These are phyloP conservation scores for Dioscorea cayenensis DNA, from an alignment of 116 monocot species.

Conservation along the genomic window DNA sequence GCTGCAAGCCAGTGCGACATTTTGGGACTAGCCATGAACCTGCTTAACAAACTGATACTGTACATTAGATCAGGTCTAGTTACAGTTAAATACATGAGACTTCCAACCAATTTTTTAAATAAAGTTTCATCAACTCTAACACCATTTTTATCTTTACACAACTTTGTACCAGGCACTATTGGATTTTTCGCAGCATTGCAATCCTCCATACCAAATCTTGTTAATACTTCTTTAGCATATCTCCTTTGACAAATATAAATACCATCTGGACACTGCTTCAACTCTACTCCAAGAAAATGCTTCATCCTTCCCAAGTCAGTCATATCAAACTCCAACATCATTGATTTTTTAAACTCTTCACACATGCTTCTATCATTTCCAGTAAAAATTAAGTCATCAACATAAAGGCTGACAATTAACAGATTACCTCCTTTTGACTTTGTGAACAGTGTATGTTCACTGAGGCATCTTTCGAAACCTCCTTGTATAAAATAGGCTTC, in stretches of 20 bases:
- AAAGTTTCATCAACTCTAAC: neutral
- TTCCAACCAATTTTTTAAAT: conserved; percentile 6
- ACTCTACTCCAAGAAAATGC: conserved; percentile 8
- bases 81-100: conserved; percentile 5
- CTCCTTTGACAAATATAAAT: conserved; percentile 7
- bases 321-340: conserved; percentile 14
- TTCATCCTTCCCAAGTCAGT: neutral
- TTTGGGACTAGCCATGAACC: conserved; percentile 5
- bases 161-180: neutral
- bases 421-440: neutral
- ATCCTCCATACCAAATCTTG: conserved; percentile 7
- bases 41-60: conserved; percentile 3
- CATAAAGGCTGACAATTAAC: conserved; percentile 2
- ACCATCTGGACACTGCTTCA: neutral
- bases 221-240: conserved; percentile 3
- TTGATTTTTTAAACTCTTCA: conserved; percentile 3
- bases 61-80: conserved; percentile 3
- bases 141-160: conserved; percentile 1
- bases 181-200: neutral
- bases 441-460: conserved; percentile 2
- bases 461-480: conserved; percentile 3
- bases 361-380: neutral
- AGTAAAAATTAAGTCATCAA: conserved; percentile 22
- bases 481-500: neutral
- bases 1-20: neutral